Evolutionary conservation across 2,329 filamentous ascomycete genomes (phyloP), one percentile per base, ranked within the genome.

Genomic region (Scedosporium minutisporum): DNA sequence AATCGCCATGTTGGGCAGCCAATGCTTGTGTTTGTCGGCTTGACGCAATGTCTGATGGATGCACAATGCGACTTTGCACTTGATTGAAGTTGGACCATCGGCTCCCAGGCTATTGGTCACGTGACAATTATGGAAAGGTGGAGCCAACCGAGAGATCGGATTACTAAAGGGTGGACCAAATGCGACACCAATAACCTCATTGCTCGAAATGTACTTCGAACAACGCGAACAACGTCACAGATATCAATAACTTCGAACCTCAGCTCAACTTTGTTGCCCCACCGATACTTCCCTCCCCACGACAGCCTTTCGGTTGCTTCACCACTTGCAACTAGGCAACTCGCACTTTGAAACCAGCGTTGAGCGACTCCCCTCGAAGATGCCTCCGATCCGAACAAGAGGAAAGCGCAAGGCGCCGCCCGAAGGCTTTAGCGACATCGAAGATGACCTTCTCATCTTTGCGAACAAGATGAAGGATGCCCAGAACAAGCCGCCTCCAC

Each of bases 391-490:
- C 68, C 84, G 91, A 63, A 87, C 88, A 67, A 81, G 86, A 57
- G 87, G 86, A 65, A 90, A 89, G 76, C 85, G 87, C 72, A 95
- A 93, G 79, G 86, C 90, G 61, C 90, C 91, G 57, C 91, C 91
- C 61, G 89, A 90, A 62, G 91, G 91, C 74, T 96, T 95, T 80
- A 86, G 87, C 71, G 91, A 96, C 72, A 91, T 96, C 74, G 90
- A 93, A 74, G 88, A 92, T 72, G 91, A 91, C 68, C 86, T 95
- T 51, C 84, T 95, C 69, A 87, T 93, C 70, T 95, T 95, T 77
- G 80, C 82, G 70, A 93, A 93, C 81, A 92, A 93, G 80, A 93
- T 96, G 90, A 95, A 93, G 76, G 91, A 96, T 72, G 95, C 95
- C 61, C 92, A 97, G 73, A 96, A 96, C 76, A 89, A 92, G 58